phyloP scores from a whole-genome alignment of 495 filamentous ascomycete species.

The Daldinia caldariorum region DNA sequence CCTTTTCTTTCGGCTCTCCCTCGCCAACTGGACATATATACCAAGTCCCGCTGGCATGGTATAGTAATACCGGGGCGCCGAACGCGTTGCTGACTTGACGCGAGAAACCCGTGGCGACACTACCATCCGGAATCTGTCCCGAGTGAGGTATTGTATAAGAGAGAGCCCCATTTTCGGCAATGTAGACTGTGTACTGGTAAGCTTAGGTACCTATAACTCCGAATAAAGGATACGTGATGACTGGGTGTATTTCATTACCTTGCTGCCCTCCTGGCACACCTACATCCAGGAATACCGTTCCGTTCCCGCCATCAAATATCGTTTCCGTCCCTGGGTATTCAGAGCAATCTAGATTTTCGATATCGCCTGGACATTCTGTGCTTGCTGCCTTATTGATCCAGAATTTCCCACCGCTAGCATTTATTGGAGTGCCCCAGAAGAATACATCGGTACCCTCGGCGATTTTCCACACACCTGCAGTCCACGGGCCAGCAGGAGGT shows the following conservation, averaged over 20 bases:
- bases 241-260: slow-evolving; percentile 6
- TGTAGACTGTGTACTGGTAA: slow-evolving; percentile 18
- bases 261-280: slow-evolving; percentile 42
- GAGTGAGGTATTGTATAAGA: slow-evolving; percentile 39
- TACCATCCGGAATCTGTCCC: slow-evolving; percentile 24
- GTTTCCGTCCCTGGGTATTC: slow-evolving; percentile 31
- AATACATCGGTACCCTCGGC: slow-evolving; percentile 22
- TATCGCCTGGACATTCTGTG: slow-evolving; percentile 29
- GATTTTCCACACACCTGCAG: slow-evolving; percentile 32
- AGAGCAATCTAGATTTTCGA: slow-evolving; percentile 34
- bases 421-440: slow-evolving; percentile 29
- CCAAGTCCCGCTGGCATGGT: slow-evolving; percentile 5
- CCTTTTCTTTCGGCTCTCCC: slow-evolving; percentile 21
- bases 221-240: no score
- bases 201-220: neutral
- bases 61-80: slow-evolving; percentile 23
- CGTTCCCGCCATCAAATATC: slow-evolving; percentile 26
- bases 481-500: slow-evolving; percentile 22
- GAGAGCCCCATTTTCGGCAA: slow-evolving; percentile 35
- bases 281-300: slow-evolving; percentile 33
- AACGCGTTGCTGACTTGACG: slow-evolving; percentile 15
- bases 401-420: slow-evolving; percentile 39
- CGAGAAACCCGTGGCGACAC: slow-evolving; percentile 29
- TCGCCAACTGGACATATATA: slow-evolving; percentile 32
- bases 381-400: slow-evolving; percentile 31